Conservation (phyloP, 176 grass and related monocot genomes). For the Neostapfia colusana region DNA sequence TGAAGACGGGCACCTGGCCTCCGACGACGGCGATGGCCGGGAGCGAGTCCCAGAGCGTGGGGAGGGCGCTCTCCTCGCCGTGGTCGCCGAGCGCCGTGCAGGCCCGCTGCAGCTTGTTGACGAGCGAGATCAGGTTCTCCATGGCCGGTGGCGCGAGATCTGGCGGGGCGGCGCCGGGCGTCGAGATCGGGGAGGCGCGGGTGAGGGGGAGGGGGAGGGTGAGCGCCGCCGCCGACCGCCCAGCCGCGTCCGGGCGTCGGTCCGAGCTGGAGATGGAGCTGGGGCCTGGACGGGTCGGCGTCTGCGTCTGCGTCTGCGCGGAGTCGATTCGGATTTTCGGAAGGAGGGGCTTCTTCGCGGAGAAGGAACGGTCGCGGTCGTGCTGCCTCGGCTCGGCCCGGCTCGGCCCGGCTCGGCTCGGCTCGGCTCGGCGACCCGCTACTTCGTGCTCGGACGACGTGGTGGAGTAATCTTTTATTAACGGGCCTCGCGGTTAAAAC, state of each 20-base stretch:
- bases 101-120: conserved; percentile 91
- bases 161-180: not conserved
- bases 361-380: conserved; percentile 20
- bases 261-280: conserved; percentile 36
- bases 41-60: conserved; percentile 91
- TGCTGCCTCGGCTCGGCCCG: too few species aligned
- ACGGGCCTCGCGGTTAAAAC: not conserved
- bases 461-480: not conserved
- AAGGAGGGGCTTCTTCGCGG: conserved; percentile 5
- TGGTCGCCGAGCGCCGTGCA: conserved; percentile 93
- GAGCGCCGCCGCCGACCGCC: conserved; percentile 50
- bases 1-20: conserved; percentile 60
- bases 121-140: conserved; percentile 83
- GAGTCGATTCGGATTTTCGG: conserved; percentile 40
- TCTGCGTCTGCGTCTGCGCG: conserved; percentile 10
- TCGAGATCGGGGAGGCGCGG: conserved; percentile 26
- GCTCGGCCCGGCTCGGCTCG: not conserved
- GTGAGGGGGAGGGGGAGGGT: not conserved
- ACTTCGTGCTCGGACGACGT: not conserved
- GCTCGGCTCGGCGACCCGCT: not conserved
- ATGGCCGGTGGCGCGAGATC: conserved; percentile 39
- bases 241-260: conserved; percentile 34
- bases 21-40: conserved; percentile 88
- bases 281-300: not conserved
- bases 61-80: conserved; percentile 84